Evolutionary conservation across 352 stramenopile genomes (phyloP).

Genomic region (Phytophthora pini): DNA sequence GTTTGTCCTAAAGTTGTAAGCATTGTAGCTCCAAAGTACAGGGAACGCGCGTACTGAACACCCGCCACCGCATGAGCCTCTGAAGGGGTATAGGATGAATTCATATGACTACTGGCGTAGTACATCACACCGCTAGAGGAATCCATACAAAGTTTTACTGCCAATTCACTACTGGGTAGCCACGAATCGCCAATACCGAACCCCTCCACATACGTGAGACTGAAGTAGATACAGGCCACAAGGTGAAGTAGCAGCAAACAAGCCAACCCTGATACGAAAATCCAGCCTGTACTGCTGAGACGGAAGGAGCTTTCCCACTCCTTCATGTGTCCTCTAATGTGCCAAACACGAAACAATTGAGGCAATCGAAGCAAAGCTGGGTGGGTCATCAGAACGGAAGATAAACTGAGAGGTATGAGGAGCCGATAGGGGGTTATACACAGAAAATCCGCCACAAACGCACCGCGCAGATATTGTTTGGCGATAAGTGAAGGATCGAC

Average conservation of each 20-base stretch:
- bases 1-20: slow-evolving; percentile 57
- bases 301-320: slow-evolving; percentile 44
- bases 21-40: slow-evolving; percentile 55
- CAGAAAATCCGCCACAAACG: slow-evolving; percentile 45
- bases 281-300: slow-evolving; percentile 10
- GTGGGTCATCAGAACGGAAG: slow-evolving; percentile 8
- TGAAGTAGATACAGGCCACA: slow-evolving; percentile 42
- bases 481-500: slow-evolving; percentile 29
- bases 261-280: slow-evolving; percentile 9
- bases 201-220: slow-evolving; percentile 42
- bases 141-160: slow-evolving; percentile 4
- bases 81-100: slow-evolving; percentile 15
- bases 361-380: slow-evolving; percentile 43
- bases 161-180: slow-evolving; percentile 33
- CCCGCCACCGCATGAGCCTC: slow-evolving; percentile 12
- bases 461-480: slow-evolving; percentile 31
- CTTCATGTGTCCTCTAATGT: slow-evolving; percentile 32
- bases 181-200: slow-evolving; percentile 34
- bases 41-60: slow-evolving; percentile 44
- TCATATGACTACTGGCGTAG: background rate
- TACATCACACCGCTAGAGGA: slow-evolving; percentile 3
- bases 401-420: slow-evolving; percentile 15
- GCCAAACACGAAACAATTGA: slow-evolving; percentile 46
- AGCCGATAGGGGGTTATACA: slow-evolving; percentile 52
- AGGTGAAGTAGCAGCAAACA: slow-evolving; percentile 42